Conservation (phyloP, 306 rosid genomes). For the Quercus glauca region DNA sequence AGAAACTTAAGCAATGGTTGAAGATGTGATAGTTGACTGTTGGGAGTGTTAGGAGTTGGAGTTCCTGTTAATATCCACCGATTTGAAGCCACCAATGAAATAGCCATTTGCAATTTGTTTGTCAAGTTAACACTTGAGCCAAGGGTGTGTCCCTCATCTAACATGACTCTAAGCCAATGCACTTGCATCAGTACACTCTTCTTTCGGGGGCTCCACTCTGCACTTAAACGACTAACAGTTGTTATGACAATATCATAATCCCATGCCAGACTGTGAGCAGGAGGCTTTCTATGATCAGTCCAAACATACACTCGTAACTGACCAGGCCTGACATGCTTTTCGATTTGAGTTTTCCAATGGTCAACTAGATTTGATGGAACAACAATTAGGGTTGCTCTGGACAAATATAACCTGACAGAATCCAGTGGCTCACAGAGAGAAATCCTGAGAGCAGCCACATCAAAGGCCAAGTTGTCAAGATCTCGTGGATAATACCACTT, state of each 20-base stretch:
- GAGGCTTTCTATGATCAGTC: conserved; percentile 67
- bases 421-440: conserved; percentile 77
- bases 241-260: conserved; percentile 92
- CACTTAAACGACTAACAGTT: conserved; percentile 88
- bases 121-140: conserved; percentile 89
- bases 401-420: conserved; percentile 73
- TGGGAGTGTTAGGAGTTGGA: conserved; percentile 96
- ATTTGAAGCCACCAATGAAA: conserved; percentile 85
- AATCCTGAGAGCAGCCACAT: conserved; percentile 73
- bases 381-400: conserved; percentile 88
- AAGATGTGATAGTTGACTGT: conserved; percentile 87
- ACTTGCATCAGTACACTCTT: conserved; percentile 76
- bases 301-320: conserved; percentile 72
- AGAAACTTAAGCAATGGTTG: conserved; percentile 94
- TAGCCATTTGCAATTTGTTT: conserved; percentile 94
- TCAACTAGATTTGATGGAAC: conserved; percentile 90
- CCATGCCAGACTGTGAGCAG: conserved; percentile 94
- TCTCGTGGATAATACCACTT: conserved; percentile 78
- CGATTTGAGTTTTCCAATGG: conserved; percentile 93
- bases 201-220: conserved; percentile 84
- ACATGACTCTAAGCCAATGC: conserved; percentile 90
- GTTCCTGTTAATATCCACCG: conserved; percentile 99
- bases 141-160: conserved; percentile 99
- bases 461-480: conserved; percentile 78
- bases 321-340: conserved; percentile 76